Evolutionary conservation across 441 rosid species (phyloP).

Genomic region (Brassica hybrid): DNA sequence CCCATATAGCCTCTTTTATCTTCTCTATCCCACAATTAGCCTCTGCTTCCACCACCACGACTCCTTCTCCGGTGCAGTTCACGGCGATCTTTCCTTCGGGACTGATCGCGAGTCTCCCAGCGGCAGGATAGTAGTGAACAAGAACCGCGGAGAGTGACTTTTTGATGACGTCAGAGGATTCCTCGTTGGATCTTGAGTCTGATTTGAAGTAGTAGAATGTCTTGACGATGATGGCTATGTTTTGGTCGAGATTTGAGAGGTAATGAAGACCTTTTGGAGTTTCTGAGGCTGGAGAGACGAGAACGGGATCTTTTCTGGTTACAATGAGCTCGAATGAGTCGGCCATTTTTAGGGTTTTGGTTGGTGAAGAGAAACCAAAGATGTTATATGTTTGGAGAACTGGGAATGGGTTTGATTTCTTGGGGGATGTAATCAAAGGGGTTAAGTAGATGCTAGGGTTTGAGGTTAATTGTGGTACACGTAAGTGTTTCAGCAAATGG

Average conservation of each 20-base stretch:
- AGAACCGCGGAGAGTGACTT: conserved; percentile 70
- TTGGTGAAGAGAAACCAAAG: conserved; percentile 8
- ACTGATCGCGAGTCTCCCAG: conserved; percentile 73
- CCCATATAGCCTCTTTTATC: conserved; percentile 56
- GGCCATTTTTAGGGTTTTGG: conserved; percentile 25
- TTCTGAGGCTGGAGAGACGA: conserved; percentile 65
- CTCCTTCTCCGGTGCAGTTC: conserved; percentile 83
- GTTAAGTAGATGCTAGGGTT: conserved; percentile 36
- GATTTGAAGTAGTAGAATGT: conserved; percentile 81
- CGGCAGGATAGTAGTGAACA: conserved; percentile 76
- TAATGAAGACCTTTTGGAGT: conserved; percentile 69
- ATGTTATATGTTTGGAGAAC: conserved; percentile 12
- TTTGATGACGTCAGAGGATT: conserved; percentile 61
- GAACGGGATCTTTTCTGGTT: conserved; percentile 51
- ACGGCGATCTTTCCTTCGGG: conserved; percentile 77
- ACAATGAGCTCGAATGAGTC: conserved; percentile 49
- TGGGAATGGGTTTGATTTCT: conserved; percentile 22
- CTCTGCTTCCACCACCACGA: conserved; percentile 85
- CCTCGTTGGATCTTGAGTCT: conserved; percentile 63
- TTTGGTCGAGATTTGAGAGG: conserved; percentile 88
- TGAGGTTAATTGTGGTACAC: conserved; percentile 38
- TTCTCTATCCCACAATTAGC: conserved; percentile 60
- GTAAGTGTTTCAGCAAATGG: conserved; percentile 9
- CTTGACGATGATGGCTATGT: conserved; percentile 72
- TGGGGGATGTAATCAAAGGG: conserved; percentile 13